Conservation (phyloP, 345 rosid species). For the Durio zibethinus region DNA sequence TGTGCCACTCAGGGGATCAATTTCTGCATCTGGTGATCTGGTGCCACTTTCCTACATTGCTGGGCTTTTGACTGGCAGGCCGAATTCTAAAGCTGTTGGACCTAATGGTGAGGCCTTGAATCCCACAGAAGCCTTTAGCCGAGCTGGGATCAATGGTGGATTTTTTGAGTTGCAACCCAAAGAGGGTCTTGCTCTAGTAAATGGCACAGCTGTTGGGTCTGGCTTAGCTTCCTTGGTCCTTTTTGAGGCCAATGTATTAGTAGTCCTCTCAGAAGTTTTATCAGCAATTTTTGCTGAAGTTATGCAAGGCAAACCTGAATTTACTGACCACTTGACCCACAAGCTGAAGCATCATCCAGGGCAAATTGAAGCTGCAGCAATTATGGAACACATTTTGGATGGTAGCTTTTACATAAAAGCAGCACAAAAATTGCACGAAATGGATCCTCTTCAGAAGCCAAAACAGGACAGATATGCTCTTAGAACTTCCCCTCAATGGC, state of each 20-base stretch:
- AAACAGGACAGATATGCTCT: constrained; percentile 76
- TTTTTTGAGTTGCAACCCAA: constrained; percentile 71
- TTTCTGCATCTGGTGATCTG: constrained; percentile 73
- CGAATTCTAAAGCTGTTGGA: constrained; percentile 55
- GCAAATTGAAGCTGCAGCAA: constrained; percentile 78
- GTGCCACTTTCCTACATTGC: constrained; percentile 69
- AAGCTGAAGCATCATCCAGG: constrained; percentile 76
- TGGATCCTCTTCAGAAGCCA: constrained; percentile 69
- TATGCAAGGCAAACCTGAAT: constrained; percentile 76
- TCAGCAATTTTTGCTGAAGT: constrained; percentile 69
- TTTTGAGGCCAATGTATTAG: constrained; percentile 49
- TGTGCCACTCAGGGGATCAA: constrained; percentile 67
- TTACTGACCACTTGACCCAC: constrained; percentile 70
- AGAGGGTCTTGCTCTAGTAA: constrained; percentile 73
- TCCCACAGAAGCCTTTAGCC: constrained; percentile 45
- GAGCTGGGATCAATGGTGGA: constrained; percentile 39
- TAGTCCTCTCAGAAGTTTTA: constrained; percentile 52
- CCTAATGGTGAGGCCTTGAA: constrained; percentile 44
- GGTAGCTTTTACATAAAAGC: constrained; percentile 59
- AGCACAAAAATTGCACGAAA: constrained; percentile 57
- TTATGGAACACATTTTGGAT: constrained; percentile 70
- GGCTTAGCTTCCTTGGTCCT: constrained; percentile 69
- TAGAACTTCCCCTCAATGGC: constrained; percentile 76
- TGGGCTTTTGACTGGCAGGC: constrained; percentile 58
- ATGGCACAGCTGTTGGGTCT: constrained; percentile 74